Evolutionary conservation across 2,329 filamentous ascomycete genomes (phyloP).

Genomic region (Septoria petroselini): DNA sequence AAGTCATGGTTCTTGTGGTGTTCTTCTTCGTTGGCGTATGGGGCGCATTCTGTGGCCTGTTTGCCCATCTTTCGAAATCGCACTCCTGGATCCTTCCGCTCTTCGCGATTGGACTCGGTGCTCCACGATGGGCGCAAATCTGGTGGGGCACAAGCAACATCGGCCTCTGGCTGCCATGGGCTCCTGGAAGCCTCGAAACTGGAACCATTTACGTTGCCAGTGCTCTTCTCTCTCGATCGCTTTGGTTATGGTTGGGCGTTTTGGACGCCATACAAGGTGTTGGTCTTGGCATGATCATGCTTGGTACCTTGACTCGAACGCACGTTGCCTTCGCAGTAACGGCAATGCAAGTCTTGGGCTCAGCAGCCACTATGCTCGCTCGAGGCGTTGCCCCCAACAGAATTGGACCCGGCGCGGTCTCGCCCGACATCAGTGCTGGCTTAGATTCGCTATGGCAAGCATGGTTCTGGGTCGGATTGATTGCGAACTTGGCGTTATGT

Average conservation of each 20-base stretch:
- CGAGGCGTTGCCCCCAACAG: slow-evolving; percentile 58
- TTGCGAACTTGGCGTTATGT: slow-evolving; percentile 24
- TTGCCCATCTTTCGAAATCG: slow-evolving; percentile 53
- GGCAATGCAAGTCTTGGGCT: slow-evolving; percentile 59
- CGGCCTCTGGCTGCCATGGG: slow-evolving; percentile 61
- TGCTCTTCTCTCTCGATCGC: slow-evolving; percentile 53
- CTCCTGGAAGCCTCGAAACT: slow-evolving; percentile 28
- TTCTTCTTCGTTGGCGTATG: slow-evolving; percentile 55
- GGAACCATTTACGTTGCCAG: slow-evolving; percentile 49
- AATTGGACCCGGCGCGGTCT: slow-evolving; percentile 59
- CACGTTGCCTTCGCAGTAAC: slow-evolving; percentile 61
- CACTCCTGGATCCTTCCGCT: slow-evolving; percentile 65
- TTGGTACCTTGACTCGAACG: slow-evolving; percentile 59
- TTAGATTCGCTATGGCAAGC: slow-evolving; percentile 33
- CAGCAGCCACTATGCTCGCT: slow-evolving; percentile 58
- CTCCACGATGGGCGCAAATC: slow-evolving; percentile 64
- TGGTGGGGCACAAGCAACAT: slow-evolving; percentile 61
- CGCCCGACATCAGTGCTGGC: slow-evolving; percentile 57
- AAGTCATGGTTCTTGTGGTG: slow-evolving; percentile 54
- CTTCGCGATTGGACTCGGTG: slow-evolving; percentile 62
- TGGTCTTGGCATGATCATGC: slow-evolving; percentile 63
- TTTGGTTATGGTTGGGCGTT: slow-evolving; percentile 66
- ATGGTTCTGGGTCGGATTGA: slow-evolving; percentile 29
- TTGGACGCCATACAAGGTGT: slow-evolving; percentile 63
- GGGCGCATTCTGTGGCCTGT: slow-evolving; percentile 50